A percentile compares a stretch with the other conserved stretches of the same genome.
These are phyloP conservation scores for Trichoderma oligosporum DNA, from an alignment of 2,329 filamentous ascomycete genomes.

Conservation along the genomic window DNA sequence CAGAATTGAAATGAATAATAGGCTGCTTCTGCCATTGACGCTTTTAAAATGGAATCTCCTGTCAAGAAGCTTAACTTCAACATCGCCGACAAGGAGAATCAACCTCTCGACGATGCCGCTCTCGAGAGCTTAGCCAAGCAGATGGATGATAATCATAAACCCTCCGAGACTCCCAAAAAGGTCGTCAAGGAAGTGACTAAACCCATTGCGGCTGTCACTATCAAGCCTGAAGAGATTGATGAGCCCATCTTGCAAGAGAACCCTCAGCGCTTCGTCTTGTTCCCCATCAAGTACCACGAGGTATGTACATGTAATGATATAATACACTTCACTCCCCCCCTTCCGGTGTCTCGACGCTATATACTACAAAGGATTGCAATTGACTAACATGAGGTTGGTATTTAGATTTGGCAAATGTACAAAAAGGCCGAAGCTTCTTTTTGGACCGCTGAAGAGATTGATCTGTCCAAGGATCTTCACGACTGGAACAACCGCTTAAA, in stretches of 20 bases:
- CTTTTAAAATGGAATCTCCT: constrained; percentile 88
- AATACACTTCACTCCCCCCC: not conserved
- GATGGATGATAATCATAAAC: constrained; percentile 60
- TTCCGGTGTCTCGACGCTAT: constrained; percentile 55
- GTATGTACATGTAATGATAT: constrained; percentile 65
- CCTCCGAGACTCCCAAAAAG: constrained; percentile 44
- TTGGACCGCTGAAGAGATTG: constrained; percentile 99
- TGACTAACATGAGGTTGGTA: constrained; percentile 38
- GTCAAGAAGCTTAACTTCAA: constrained; percentile 84
- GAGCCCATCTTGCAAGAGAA: constrained; percentile 96
- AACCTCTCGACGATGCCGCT: constrained; percentile 48
- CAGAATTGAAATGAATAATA: constrained; percentile 42
- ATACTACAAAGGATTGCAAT: constrained; percentile 10
- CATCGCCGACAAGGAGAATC: constrained; percentile 76
- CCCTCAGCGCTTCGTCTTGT: constrained; percentile 91
- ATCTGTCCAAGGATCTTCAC: constrained; percentile 96
- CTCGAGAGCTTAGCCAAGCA: constrained; percentile 51
- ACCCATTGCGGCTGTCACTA: constrained; percentile 41
- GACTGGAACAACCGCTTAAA: constrained; percentile 99
- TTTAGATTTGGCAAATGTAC: constrained; percentile 99
- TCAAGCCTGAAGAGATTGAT: constrained; percentile 68
- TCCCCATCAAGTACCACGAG: constrained; percentile 99
- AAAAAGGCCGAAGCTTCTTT: constrained; percentile 99
- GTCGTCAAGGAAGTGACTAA: constrained; percentile 29
- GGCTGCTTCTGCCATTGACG: constrained; percentile 83